Evolutionary conservation across 768 basidiomycete species (phyloP).

Genomic region (Tricholoma flavovirens): DNA sequence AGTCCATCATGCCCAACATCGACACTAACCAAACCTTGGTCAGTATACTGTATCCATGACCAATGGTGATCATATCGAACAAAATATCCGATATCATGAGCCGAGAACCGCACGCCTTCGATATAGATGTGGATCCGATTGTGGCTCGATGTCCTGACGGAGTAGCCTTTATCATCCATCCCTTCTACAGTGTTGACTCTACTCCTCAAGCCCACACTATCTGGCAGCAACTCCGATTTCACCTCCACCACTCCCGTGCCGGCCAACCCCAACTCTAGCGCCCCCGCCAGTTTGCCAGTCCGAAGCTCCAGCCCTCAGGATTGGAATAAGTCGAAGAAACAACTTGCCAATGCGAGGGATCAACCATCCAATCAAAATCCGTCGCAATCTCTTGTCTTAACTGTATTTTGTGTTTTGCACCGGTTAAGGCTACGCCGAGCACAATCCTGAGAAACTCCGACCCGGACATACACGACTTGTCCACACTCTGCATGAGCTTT

Average conservation of each 20-base stretch:
- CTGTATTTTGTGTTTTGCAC: constrained; percentile 5
- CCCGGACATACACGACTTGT: constrained; percentile 9
- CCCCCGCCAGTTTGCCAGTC: constrained; percentile 25
- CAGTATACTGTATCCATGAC: constrained; percentile 25
- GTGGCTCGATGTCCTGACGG: constrained; percentile 11
- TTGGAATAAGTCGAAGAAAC: constrained; percentile 25
- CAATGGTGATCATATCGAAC: constrained; percentile 23
- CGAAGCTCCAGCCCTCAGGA: constrained; percentile 35
- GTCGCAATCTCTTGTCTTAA: constrained; percentile 17
- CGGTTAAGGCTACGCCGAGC: constrained; percentile 4
- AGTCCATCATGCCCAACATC: constrained; percentile 23
- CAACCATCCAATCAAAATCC: constrained; percentile 28
- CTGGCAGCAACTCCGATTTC: constrained; percentile 26
- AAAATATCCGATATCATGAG: constrained; percentile 33
- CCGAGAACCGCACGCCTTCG: constrained; percentile 29
- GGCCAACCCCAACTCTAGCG: constrained; percentile 27
- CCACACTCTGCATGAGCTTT: constrained; percentile 13
- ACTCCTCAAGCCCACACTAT: constrained; percentile 27
- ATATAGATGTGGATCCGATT: constrained; percentile 12
- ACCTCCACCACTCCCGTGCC: constrained; percentile 15
- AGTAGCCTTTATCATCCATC: not conserved
- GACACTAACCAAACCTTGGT: constrained; percentile 32
- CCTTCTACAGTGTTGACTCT: constrained; percentile 24
- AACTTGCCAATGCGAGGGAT: constrained; percentile 26
- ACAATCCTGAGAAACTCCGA: constrained; percentile 9